Conservation (phyloP, 495 filamentous ascomycete genomes). For the Pyronema omphalodes region DNA sequence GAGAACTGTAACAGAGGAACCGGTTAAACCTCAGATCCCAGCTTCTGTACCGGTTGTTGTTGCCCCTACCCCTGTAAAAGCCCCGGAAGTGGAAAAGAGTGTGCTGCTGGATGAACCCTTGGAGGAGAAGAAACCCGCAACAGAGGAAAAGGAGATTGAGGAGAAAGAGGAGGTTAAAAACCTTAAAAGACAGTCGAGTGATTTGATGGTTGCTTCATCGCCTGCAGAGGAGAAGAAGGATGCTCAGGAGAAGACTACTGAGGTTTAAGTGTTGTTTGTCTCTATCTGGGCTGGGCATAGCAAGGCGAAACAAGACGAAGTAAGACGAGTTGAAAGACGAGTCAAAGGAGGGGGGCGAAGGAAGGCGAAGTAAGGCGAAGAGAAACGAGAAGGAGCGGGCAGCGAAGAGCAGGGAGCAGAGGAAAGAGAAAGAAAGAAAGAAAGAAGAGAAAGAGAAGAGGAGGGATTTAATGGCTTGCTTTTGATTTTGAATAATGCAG, state of each 20-base stretch:
- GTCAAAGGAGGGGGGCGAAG: too few relatives aligned
- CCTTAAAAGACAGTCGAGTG: slow-evolving; percentile 7
- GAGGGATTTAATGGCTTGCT: too few relatives aligned
- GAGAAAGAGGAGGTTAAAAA: slow-evolving; percentile 14
- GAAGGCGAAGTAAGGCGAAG: too few relatives aligned
- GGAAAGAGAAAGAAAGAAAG: too few relatives aligned
- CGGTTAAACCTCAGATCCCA: neutral
- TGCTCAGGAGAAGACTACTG: slow-evolving; percentile 8
- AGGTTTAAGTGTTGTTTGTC: slow-evolving; percentile 5
- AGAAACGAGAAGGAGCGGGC: too few relatives aligned
- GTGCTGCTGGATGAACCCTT: slow-evolving; percentile 17
- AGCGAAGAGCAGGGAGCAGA: too few relatives aligned
- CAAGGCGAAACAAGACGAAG: too few relatives aligned
- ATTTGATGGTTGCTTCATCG: slow-evolving; percentile 15
- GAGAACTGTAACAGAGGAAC: slow-evolving; percentile 20
- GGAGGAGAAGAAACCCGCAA: slow-evolving; percentile 15
- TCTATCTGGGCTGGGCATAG: too few relatives aligned
- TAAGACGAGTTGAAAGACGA: too few relatives aligned
- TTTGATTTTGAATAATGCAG: too few relatives aligned
- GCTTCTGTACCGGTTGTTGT: slow-evolving; percentile 8
- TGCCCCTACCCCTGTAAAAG: slow-evolving; percentile 13
- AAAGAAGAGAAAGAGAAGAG: too few relatives aligned
- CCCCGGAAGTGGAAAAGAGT: slow-evolving; percentile 4
- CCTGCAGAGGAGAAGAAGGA: slow-evolving; percentile 5
- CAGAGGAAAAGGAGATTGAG: slow-evolving; percentile 14